phyloP scores from a whole-genome alignment of 768 basidiomycete genomes.

The Boletus sp. region DNA sequence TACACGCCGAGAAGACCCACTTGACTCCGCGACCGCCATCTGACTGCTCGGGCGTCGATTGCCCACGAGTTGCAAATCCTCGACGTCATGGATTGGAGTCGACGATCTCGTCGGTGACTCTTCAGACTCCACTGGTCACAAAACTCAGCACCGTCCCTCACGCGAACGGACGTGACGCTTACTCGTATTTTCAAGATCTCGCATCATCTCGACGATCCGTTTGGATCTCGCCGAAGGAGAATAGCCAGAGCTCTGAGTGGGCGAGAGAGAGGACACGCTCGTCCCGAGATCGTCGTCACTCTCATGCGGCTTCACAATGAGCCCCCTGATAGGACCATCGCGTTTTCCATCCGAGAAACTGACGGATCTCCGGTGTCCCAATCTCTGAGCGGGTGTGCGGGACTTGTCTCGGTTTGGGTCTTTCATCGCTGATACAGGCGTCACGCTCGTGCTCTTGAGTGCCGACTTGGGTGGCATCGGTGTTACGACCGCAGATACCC shows the following conservation, averaged over 20 bases:
- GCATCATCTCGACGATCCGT: slow-evolving; percentile 78
- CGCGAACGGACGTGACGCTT: slow-evolving; percentile 33
- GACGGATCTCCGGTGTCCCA: slow-evolving; percentile 73
- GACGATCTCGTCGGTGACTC: slow-evolving; percentile 58
- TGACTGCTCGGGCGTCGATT: slow-evolving; percentile 39
- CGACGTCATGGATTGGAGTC: slow-evolving; percentile 41
- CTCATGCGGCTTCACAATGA: slow-evolving; percentile 37
- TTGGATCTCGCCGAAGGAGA: slow-evolving; percentile 68
- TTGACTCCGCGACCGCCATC: slow-evolving; percentile 21
- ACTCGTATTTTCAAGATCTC: slow-evolving; percentile 70
- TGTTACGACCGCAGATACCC: slow-evolving; percentile 9
- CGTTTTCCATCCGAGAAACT: slow-evolving; percentile 95
- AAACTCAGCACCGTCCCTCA: slow-evolving; percentile 2
- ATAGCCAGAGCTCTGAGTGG: slow-evolving; percentile 26
- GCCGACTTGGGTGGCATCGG: slow-evolving; percentile 39
- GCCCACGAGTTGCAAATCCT: slow-evolving; percentile 47
- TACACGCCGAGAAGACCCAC: slow-evolving; percentile 34
- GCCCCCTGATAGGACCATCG: slow-evolving; percentile 81
- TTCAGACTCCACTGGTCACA: slow-evolving; percentile 31
- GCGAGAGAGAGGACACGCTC: slow-evolving; percentile 17
- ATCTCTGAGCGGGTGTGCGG: slow-evolving; percentile 51
- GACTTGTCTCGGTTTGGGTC: slow-evolving; percentile 45
- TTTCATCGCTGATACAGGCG: slow-evolving; percentile 59
- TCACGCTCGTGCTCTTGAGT: slow-evolving; percentile 44
- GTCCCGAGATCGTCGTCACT: slow-evolving; percentile 35